Percentiles rank a stretch among this genome's conserved stretches.
phyloP scores from a whole-genome alignment of 257 asterid genomes.

The Jacaranda mimosifolia region DNA sequence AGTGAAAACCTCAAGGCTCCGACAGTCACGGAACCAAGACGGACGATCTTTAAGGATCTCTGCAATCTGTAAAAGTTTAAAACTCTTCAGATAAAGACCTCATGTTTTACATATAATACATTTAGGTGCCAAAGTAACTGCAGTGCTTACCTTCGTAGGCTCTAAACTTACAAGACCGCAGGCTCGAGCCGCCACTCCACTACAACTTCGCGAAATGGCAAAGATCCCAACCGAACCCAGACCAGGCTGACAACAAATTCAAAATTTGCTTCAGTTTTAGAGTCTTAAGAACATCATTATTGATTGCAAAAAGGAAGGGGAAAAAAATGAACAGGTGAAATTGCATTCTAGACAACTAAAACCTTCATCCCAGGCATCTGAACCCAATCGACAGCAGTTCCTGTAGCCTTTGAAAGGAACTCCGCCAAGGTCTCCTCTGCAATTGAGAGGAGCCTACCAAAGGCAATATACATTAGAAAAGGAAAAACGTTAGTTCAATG shows the following conservation, averaged over 20 bases:
- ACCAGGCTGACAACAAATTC: conserved; percentile 84
- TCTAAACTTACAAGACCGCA: conserved; percentile 99
- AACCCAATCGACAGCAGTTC: conserved; percentile 99
- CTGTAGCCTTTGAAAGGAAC: conserved; percentile 99
- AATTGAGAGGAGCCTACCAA: conserved; percentile 87
- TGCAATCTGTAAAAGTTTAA: conserved; percentile 63
- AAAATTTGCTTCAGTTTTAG: conserved; percentile 2
- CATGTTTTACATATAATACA: not conserved
- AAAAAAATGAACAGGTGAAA: not conserved
- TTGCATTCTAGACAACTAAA: not conserved
- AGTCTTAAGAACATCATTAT: not conserved
- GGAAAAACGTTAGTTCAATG: not conserved
- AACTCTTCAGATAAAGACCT: not conserved
- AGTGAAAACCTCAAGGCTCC: conserved; percentile 88
- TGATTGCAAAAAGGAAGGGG: not conserved
- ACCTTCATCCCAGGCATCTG: conserved; percentile 99
- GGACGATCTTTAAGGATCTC: conserved; percentile 99
- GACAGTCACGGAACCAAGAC: conserved; percentile 97
- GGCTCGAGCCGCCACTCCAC: conserved; percentile 99
- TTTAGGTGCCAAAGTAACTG: not conserved
- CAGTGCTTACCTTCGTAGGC: conserved; percentile 75
- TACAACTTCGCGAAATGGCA: conserved; percentile 90
- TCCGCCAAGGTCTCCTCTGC: conserved; percentile 99
- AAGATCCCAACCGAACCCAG: conserved; percentile 99
- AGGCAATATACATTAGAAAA: conserved; percentile 20